phyloP scores from a whole-genome alignment of 352 stramenopile species.

The Discostella stelligera region DNA sequence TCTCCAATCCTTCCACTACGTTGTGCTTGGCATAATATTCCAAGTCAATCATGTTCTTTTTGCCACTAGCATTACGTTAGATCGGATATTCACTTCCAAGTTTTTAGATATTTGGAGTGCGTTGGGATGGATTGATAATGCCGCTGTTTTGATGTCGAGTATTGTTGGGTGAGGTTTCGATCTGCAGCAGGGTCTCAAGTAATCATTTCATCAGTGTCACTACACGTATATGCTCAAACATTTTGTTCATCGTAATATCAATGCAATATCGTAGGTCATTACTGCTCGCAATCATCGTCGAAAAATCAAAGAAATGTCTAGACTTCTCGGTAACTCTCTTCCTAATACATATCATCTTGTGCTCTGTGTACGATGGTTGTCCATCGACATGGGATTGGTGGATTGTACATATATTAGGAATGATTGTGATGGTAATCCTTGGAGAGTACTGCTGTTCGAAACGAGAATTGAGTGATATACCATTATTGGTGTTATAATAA shows the following conservation, averaged over 20 bases:
- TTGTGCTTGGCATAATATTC: conserved; percentile 65
- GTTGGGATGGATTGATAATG: conserved; percentile 63
- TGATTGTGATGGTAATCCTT: conserved; percentile 74
- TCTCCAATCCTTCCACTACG: conserved; percentile 77
- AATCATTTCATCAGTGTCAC: neutral
- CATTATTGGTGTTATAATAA: conserved; percentile 55
- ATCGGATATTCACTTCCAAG: conserved; percentile 75
- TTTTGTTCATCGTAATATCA: neutral
- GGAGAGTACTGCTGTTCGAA: conserved; percentile 77
- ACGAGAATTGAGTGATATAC: conserved; percentile 77
- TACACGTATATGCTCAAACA: neutral
- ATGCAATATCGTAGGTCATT: conserved; percentile 39
- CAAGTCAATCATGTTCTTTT: conserved; percentile 77
- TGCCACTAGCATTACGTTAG: conserved; percentile 62
- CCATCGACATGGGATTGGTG: conserved; percentile 75
- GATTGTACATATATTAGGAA: conserved; percentile 73
- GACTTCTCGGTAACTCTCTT: conserved; percentile 80
- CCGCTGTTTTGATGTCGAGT: conserved; percentile 57
- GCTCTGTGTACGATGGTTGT: conserved; percentile 62
- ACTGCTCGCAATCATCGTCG: conserved; percentile 75
- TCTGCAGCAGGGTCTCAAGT: neutral
- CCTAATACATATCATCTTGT: conserved; percentile 70
- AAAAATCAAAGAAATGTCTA: conserved; percentile 81
- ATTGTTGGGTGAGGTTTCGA: conserved; percentile 47
- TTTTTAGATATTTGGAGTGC: conserved; percentile 66